phyloP scores from a whole-genome alignment of 176 grass and related monocot species.

The Avena sativa region DNA sequence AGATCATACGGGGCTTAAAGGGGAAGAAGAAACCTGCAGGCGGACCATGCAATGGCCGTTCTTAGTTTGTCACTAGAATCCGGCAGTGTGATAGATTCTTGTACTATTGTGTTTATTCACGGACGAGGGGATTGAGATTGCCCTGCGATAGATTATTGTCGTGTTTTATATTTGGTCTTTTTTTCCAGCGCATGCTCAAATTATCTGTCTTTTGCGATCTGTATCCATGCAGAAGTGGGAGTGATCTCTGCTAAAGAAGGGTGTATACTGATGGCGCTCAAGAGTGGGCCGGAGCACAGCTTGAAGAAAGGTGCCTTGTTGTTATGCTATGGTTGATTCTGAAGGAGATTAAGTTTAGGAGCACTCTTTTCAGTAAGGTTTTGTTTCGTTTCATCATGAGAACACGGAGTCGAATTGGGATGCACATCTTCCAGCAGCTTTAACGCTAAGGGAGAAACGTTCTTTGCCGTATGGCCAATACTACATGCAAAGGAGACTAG shows the following conservation, averaged over 20 bases:
- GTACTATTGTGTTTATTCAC: not conserved
- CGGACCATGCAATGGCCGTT: not conserved
- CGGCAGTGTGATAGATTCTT: not conserved
- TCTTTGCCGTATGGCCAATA: no score
- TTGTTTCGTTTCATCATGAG: no score
- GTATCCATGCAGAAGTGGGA: not conserved
- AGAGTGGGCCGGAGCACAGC: not conserved
- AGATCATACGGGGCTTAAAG: conserved; percentile 46
- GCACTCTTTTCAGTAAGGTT: no score
- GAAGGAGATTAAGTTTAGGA: no score
- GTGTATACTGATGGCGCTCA: not conserved
- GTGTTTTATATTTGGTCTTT: not conserved
- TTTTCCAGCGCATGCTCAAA: not conserved
- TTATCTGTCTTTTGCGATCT: not conserved
- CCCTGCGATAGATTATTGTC: not conserved
- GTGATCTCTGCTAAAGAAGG: not conserved
- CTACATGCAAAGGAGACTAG: no score
- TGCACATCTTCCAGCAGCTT: no score
- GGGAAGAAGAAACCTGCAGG: conserved; percentile 3
- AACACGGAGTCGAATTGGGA: no score
- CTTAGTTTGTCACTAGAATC: not conserved
- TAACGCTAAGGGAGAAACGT: no score
- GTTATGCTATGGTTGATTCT: no score
- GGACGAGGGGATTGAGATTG: not conserved
- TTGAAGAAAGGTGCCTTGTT: not conserved